Base-by-base conservation (phyloP, 805 yeast genomes). In the Metschnikowia amazonensis region DNA sequence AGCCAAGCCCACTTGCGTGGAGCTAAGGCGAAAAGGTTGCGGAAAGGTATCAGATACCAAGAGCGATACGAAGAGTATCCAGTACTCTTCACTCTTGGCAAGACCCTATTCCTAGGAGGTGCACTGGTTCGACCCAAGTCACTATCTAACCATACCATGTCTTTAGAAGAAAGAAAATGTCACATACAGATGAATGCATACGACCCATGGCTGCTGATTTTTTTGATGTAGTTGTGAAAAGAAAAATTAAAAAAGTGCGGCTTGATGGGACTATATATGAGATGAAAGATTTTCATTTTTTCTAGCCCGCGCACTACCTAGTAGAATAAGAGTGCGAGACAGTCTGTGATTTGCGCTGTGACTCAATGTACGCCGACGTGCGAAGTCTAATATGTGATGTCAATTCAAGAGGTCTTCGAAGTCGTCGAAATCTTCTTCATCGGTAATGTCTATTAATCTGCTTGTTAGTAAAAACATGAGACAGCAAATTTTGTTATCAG, bases 101-200 rank as follows among this genome's bases (percentile, higher is more conserved):
- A 62, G 66, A 63, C 64, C 62, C 59, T 53, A 52, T 11, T 34
- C 58, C 60, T 31, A 32, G 43, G 46, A 52, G 30, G 47, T 51
- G 53, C 56, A 59, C 64, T 56, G 55, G 51, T 47, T 35, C 57
- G 54, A 57, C 48, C 64, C 63, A 47, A 44, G 25, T 43, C 53
- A 52, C 53, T 58, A 60, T 58, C 37, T 56, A 50, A 60, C 61
- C 57, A 53, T 49, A 47, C 53, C 53, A 52, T 50, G 47, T 46
- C 46, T 44, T 37, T 42, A 14, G 32, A 35, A 33, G 41, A 41
- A 34, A 38, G 43, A 44, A 34, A 41, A 39, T 49, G 52, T 56
- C 74, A 86, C 95, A 81, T 86, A 86, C 95, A 75, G 86, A 79
- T 79, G 96, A 86, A 89, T 92, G 98, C 90, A 92, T 84, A 81